phyloP scores from a whole-genome alignment of 2,329 filamentous ascomycete species.

The Raffaelea ambrosiae region DNA sequence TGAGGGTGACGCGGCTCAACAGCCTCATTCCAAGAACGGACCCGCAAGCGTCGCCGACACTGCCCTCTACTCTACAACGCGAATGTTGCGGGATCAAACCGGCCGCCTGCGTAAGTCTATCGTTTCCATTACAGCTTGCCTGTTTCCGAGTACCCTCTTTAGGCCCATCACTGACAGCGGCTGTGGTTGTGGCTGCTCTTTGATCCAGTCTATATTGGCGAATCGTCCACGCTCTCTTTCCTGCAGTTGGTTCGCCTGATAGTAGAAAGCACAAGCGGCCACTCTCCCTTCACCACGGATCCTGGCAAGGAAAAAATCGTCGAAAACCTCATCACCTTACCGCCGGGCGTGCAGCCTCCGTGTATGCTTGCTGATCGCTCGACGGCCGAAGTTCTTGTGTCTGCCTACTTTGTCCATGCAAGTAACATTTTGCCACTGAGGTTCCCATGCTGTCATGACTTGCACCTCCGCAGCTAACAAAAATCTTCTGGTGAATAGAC shows the following conservation, averaged over 20 bases:
- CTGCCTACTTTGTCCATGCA: conserved; percentile 55
- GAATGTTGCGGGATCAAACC: conserved; percentile 52
- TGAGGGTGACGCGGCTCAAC: too few species aligned
- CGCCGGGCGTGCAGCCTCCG: conserved; percentile 34
- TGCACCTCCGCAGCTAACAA: conserved; percentile 16
- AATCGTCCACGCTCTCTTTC: conserved; percentile 53
- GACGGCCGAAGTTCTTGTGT: conserved; percentile 40
- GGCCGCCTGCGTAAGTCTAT: conserved; percentile 43
- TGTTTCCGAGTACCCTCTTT: too few species aligned
- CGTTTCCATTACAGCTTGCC: neutral
- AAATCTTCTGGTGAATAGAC: conserved; percentile 41
- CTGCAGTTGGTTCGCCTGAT: conserved; percentile 52
- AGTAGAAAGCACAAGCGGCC: conserved; percentile 44
- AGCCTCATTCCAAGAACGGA: conserved; percentile 26
- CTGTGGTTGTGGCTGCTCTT: neutral
- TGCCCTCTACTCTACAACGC: conserved; percentile 43
- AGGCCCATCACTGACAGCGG: too few species aligned
- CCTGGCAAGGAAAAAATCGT: conserved; percentile 48
- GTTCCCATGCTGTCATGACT: neutral
- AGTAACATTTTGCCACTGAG: conserved; percentile 13
- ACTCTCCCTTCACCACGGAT: conserved; percentile 50
- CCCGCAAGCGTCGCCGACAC: conserved; percentile 40
- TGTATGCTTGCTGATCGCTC: conserved; percentile 46
- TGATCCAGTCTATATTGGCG: conserved; percentile 48
- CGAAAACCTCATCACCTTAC: conserved; percentile 40